Conservation (phyloP, 805 yeast genomes). For the Kodamaea fukazawae region DNA sequence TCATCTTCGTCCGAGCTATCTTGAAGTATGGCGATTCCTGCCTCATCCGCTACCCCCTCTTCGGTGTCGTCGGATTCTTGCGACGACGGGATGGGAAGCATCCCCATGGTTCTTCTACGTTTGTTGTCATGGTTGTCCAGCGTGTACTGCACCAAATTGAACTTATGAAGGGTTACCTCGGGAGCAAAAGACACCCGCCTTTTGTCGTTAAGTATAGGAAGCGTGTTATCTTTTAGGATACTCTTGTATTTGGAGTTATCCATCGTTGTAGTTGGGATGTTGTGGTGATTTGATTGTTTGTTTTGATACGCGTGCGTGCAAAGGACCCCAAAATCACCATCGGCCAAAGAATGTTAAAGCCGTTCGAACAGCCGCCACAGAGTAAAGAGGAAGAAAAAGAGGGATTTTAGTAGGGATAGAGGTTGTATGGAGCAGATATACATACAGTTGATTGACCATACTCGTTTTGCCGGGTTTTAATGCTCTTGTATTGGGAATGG, state of each 20-base stretch:
- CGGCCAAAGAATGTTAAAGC: too few species aligned
- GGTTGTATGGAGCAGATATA: too few species aligned
- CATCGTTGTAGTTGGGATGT: slow-evolving; percentile 3
- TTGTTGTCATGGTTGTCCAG: slow-evolving; percentile 12
- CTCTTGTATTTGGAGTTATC: slow-evolving; percentile 16
- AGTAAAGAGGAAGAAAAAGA: too few species aligned
- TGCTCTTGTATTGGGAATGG: too few species aligned
- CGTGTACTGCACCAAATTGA: slow-evolving; percentile 33
- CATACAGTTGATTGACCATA: too few species aligned
- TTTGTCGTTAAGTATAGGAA: slow-evolving; percentile 20
- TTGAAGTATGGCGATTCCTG: slow-evolving; percentile 16
- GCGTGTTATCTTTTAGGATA: slow-evolving; percentile 23
- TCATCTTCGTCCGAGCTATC: slow-evolving; percentile 25
- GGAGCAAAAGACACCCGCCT: slow-evolving; percentile 78
- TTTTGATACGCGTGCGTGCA: slow-evolving; percentile 1
- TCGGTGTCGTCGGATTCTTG: slow-evolving; percentile 6
- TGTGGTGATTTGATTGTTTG: not conserved
- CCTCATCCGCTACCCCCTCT: slow-evolving; percentile 7
- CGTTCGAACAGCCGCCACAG: too few species aligned
- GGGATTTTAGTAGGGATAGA: too few species aligned
- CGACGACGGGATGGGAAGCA: slow-evolving; percentile 13
- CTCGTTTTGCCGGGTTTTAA: too few species aligned
- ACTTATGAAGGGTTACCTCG: slow-evolving; percentile 63
- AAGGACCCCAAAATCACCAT: too few species aligned
- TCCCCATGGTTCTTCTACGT: slow-evolving; percentile 29